These are phyloP conservation scores for Pharnaceum exiguum DNA, from an alignment of 148 eudicot species.

Conservation along the genomic window DNA sequence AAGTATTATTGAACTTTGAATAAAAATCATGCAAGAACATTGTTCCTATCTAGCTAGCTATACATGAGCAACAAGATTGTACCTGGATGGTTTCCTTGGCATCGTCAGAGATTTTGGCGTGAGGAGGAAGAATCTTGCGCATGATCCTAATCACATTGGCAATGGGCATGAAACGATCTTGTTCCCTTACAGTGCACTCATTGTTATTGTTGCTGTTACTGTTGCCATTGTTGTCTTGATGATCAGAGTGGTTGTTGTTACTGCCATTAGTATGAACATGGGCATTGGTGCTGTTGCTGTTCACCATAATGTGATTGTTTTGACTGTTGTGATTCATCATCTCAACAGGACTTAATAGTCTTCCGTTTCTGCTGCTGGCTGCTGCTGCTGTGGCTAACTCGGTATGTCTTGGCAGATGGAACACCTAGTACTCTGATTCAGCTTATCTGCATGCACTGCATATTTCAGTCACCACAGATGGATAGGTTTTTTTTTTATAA, in stretches of 20 bases:
- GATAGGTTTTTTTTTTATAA: too few relatives aligned
- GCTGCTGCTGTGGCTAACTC: background rate
- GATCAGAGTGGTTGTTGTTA: background rate
- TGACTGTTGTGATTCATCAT: slow-evolving; percentile 15
- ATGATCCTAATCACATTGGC: slow-evolving; percentile 90
- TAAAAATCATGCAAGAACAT: too few relatives aligned
- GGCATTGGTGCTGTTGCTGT: background rate
- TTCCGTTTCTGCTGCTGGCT: slow-evolving; percentile 12
- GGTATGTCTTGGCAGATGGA: background rate
- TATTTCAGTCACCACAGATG: too few relatives aligned
- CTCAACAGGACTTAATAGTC: background rate
- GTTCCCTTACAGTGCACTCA: slow-evolving; percentile 80
- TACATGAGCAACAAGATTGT: background rate
- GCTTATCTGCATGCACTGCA: background rate
- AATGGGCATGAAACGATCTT: slow-evolving; percentile 94
- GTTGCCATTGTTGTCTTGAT: background rate
- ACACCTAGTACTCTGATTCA: background rate
- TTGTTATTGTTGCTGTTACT: slow-evolving; percentile 12
- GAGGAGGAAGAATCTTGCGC: slow-evolving; percentile 88
- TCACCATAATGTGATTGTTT: too few relatives aligned
- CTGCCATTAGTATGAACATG: background rate
- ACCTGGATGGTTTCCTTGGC: slow-evolving; percentile 87
- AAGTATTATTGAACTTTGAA: background rate
- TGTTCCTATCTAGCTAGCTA: too few relatives aligned
- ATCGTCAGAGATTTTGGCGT: slow-evolving; percentile 88